These are phyloP conservation scores for Colletotrichum chrysophilum DNA, from an alignment of 2,329 filamentous ascomycete genomes.

Conservation along the genomic window DNA sequence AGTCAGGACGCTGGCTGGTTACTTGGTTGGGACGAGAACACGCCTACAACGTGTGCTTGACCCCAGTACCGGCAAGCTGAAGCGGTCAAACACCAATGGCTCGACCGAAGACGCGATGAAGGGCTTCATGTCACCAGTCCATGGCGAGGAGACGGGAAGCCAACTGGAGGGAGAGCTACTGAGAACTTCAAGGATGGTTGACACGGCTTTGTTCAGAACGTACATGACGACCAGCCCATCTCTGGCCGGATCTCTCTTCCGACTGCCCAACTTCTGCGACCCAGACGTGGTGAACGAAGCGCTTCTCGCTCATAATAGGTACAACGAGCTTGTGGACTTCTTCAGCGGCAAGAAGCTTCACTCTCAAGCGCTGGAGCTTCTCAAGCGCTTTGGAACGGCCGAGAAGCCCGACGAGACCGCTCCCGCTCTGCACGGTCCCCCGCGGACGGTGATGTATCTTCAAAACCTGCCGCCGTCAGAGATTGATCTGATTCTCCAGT, in stretches of 20 bases:
- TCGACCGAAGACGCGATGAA: conserved; percentile 58
- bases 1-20: conserved; percentile 83
- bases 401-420: conserved; percentile 54
- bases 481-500: conserved; percentile 90
- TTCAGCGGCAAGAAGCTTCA: conserved; percentile 95
- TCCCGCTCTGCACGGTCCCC: conserved; percentile 75
- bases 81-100: conserved; percentile 48
- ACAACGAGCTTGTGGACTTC: conserved; percentile 96
- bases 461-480: conserved; percentile 85
- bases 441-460: conserved; percentile 86
- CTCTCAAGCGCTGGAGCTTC: conserved; percentile 80
- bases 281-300: conserved; percentile 94
- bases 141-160: conserved; percentile 52
- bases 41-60: conserved; percentile 67
- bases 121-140: conserved; percentile 55
- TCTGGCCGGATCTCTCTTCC: conserved; percentile 87
- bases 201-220: conserved; percentile 91
- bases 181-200: conserved; percentile 81
- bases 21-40: conserved; percentile 83
- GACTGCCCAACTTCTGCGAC: conserved; percentile 96
- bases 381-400: conserved; percentile 79
- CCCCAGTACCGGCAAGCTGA: conserved; percentile 66
- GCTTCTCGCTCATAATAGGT: conserved; percentile 84
- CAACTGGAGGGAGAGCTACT: conserved; percentile 75
- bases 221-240: conserved; percentile 93